phyloP scores from a whole-genome alignment of 1,139 yeast genomes.

The Taphrina pruni region DNA sequence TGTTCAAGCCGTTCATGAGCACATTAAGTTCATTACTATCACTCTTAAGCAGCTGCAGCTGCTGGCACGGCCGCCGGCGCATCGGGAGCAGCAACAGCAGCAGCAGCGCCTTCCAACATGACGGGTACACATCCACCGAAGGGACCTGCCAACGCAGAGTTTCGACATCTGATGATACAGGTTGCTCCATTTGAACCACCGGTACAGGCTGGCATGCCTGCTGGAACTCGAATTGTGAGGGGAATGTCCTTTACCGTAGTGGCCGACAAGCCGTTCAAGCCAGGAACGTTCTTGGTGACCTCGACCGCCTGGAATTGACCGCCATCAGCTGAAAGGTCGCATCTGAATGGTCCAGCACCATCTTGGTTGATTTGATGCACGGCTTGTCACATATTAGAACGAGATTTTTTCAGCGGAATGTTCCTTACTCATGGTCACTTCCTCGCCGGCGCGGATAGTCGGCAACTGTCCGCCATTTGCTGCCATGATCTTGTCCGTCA shows the following conservation, averaged over 20 bases:
- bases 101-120: constrained; percentile 4
- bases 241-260: constrained; percentile 28
- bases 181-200: constrained; percentile 31
- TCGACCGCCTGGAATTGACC: constrained; percentile 24
- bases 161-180: constrained; percentile 33
- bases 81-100: background rate
- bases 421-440: constrained; percentile 17
- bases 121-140: constrained; percentile 36
- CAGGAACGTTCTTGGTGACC: constrained; percentile 35
- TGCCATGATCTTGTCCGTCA: constrained; percentile 24
- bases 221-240: constrained; percentile 22
- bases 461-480: constrained; percentile 36
- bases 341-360: constrained; percentile 35
- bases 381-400: background rate
- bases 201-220: constrained; percentile 21
- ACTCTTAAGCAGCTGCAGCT: background rate
- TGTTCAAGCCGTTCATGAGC: background rate
- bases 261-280: constrained; percentile 21
- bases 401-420: background rate
- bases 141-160: constrained; percentile 32
- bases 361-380: constrained; percentile 38
- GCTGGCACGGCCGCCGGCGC: constrained; percentile 2
- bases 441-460: constrained; percentile 25
- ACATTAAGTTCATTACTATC: background rate
- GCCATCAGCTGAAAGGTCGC: constrained; percentile 35